Conservation (phyloP, 1,139 yeast species). For the Yamadazyma kanchanaburiensis region DNA sequence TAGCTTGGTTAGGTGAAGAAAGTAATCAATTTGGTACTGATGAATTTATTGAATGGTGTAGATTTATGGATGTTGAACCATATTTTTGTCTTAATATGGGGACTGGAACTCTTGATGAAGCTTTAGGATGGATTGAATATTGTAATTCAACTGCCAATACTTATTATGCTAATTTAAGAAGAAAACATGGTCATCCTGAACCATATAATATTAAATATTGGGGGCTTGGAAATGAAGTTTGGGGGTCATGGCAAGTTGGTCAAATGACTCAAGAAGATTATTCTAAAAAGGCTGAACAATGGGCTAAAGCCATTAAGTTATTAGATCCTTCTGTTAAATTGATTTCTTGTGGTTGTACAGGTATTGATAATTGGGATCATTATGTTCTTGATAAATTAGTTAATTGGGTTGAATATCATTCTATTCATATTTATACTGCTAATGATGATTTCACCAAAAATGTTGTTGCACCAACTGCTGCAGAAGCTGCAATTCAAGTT, state of each 20-base stretch:
- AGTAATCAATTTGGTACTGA: constrained; percentile 28
- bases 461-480: constrained; percentile 25
- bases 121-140: constrained; percentile 30
- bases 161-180: constrained; percentile 20
- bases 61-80: constrained; percentile 22
- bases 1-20: constrained; percentile 29
- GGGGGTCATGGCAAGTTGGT: constrained; percentile 35
- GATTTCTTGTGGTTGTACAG: constrained; percentile 26
- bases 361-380: constrained; percentile 25
- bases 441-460: constrained; percentile 21
- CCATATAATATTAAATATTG: constrained; percentile 32
- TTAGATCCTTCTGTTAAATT: constrained; percentile 23
- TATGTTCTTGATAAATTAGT: constrained; percentile 20
- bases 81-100: constrained; percentile 31
- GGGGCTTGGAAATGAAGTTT: constrained; percentile 32
- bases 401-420: constrained; percentile 24
- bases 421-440: constrained; percentile 28
- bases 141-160: constrained; percentile 27
- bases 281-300: constrained; percentile 22
- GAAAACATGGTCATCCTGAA: constrained; percentile 26
- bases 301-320: constrained; percentile 30
- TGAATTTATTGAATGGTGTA: constrained; percentile 30
- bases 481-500: constrained; percentile 25
- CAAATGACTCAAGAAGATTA: constrained; percentile 26
- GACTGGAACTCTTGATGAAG: constrained; percentile 31